phyloP scores from a whole-genome alignment of 148 eudicot genomes.

The Rhododendron molle region DNA sequence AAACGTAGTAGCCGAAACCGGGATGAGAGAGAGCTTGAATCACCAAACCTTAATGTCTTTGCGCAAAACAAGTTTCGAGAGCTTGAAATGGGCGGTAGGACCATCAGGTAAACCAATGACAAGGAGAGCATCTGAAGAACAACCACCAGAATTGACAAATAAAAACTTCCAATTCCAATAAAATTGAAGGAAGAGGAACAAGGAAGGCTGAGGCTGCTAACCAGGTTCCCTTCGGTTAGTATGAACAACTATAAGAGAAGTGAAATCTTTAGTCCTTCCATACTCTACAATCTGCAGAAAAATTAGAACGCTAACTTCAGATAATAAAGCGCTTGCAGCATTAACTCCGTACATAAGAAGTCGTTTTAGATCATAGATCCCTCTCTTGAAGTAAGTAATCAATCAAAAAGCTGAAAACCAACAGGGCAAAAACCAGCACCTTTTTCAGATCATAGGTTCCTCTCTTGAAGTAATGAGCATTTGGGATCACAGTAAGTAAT shows the following conservation, averaged over 20 bases:
- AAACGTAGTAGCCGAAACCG: background rate
- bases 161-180: background rate
- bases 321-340: conserved; percentile 4
- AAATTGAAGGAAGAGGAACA: background rate
- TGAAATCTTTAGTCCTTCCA: conserved; percentile 79
- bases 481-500: conserved; percentile 71
- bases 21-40: background rate
- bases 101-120: conserved; percentile 87
- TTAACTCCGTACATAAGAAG: conserved; percentile 16
- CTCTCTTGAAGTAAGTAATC: conserved; percentile 57
- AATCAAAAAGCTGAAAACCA: background rate
- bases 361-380: conserved; percentile 24
- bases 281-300: conserved; percentile 67
- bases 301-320: background rate
- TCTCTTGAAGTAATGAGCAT: conserved; percentile 76
- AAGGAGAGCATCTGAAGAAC: conserved; percentile 72
- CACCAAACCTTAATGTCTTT: conserved; percentile 78
- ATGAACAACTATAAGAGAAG: conserved; percentile 82
- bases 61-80: conserved; percentile 72
- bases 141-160: background rate
- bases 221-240: conserved; percentile 96
- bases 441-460: conserved; percentile 31
- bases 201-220: conserved; percentile 15
- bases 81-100: conserved; percentile 97
- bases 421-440: background rate